Percentiles rank a stretch among this genome's conserved stretches.
phyloP scores from a whole-genome alignment of 352 stramenopile genomes.

The Globisporangium parvum region DNA sequence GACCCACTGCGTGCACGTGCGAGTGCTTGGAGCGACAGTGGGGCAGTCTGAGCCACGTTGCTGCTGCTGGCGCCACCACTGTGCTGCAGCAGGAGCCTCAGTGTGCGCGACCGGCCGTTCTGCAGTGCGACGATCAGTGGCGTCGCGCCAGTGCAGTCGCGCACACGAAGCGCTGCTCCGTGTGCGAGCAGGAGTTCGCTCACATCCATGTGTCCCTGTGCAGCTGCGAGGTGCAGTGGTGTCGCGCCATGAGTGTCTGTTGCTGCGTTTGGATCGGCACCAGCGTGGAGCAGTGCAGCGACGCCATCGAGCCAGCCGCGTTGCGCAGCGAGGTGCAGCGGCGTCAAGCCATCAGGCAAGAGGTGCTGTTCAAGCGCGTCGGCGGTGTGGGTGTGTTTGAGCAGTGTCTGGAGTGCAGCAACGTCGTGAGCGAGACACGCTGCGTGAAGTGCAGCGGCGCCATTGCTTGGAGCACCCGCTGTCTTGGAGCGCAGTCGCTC shows the following conservation, averaged over 20 bases:
- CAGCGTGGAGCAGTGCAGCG: conserved; percentile 17
- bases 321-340: conserved; percentile 23
- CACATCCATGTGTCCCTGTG: conserved; percentile 19
- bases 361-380: conserved; percentile 1
- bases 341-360: conserved; percentile 15
- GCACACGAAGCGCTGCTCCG: conserved; percentile 18
- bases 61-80: conserved; percentile 5
- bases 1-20: background rate
- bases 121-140: conserved; percentile 25
- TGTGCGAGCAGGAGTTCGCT: conserved; percentile 21
- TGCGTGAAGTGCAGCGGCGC: too few relatives aligned
- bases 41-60: background rate
- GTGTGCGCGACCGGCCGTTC: conserved; percentile 19
- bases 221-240: conserved; percentile 23
- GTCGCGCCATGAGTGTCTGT: conserved; percentile 5
- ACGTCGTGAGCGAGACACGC: too few relatives aligned
- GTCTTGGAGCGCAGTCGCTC: too few relatives aligned
- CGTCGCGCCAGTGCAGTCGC: conserved; percentile 16
- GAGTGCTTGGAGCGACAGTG: background rate
- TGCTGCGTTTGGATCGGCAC: conserved; percentile 19
- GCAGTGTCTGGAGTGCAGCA: background rate
- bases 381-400: background rate
- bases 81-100: conserved; percentile 22
- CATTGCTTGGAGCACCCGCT: too few relatives aligned
- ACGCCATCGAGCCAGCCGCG: conserved; percentile 22